These are phyloP conservation scores for Cucurbita moschata DNA, from an alignment of 306 rosid genomes.

Conservation along the genomic window DNA sequence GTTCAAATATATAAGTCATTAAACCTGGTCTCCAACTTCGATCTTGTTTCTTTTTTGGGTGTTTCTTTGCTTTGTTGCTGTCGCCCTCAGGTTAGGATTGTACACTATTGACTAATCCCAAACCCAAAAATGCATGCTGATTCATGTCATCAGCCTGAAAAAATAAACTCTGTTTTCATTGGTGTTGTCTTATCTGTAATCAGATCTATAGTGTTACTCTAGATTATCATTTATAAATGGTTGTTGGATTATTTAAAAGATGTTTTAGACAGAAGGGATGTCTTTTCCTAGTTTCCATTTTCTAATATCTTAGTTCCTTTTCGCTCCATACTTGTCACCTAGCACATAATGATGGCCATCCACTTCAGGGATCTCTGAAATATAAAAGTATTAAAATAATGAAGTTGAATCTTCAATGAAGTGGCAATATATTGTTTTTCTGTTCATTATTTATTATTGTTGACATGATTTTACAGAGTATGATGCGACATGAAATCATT, in stretches of 20 bases:
- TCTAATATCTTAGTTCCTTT: not conserved
- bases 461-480: not conserved
- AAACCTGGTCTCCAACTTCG: not conserved
- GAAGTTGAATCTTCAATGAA: not conserved
- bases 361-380: not conserved
- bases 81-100: not conserved
- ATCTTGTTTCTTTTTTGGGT: no score
- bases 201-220: not conserved
- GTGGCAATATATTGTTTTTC: not conserved
- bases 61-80: not conserved
- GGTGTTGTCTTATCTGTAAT: not conserved
- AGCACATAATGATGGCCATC: not conserved
- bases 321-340: not conserved
- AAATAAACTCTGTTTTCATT: not conserved
- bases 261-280: not conserved
- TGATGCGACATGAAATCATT: not conserved
- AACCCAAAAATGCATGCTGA: not conserved
- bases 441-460: not conserved
- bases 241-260: not conserved
- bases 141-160: not conserved
- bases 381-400: not conserved
- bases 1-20: not conserved
- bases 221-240: not conserved
- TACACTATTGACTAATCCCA: not conserved
- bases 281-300: not conserved